Base-by-base conservation (phyloP, 2,329 filamentous ascomycete species). In the Epichloe glyceriae region DNA sequence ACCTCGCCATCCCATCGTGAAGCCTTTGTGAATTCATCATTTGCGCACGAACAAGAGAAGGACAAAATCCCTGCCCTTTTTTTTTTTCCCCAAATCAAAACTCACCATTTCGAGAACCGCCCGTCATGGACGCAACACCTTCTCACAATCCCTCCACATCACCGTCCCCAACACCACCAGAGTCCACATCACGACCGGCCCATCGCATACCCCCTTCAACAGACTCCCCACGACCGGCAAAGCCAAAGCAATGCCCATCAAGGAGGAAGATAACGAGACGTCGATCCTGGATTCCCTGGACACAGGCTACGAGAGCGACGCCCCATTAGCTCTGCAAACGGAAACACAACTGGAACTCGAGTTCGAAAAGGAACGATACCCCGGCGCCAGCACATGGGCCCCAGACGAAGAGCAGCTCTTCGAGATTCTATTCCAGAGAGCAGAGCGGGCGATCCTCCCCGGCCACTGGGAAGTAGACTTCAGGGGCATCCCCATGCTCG, bases 381-480 rank as follows among this genome's bases (percentile, higher is more conserved):
- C 68, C 0, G 67, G 68, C 22, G 67, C 74, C 40, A 69, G 68
- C 44, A 64, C 69, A 50, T 80, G 77, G 75, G 68, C 78, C 30
- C 62, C 67, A 10, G 71, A 71, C n/a, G 77, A 79, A 55, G 68
- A 70, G 33, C 60, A 57, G 2, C 62, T 73, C 34, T 73, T 72
- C 50, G 67, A 70, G 56, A 64, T 69, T 38, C 55, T 73, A 2
- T 73, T 65, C 52, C 60, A 67, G 55, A 58, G 70, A n/a, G 64
- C 70, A 52, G 64, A 70, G 51, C 60, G 67, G 3, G 65, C 70
- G 2, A 62, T 73, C 33, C 54, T 73, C 11, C 70, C 70, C 2
- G 51, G 59, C 4, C 64, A 68, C 33, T 73, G 70, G 70, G 59
- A 62, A 14, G 56, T 70, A 14, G 69, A 71, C 48, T 64, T 72